These are phyloP conservation scores for Aureobasidium sp. DNA, from an alignment of 2,329 filamentous ascomycete species.

Conservation along the genomic window DNA sequence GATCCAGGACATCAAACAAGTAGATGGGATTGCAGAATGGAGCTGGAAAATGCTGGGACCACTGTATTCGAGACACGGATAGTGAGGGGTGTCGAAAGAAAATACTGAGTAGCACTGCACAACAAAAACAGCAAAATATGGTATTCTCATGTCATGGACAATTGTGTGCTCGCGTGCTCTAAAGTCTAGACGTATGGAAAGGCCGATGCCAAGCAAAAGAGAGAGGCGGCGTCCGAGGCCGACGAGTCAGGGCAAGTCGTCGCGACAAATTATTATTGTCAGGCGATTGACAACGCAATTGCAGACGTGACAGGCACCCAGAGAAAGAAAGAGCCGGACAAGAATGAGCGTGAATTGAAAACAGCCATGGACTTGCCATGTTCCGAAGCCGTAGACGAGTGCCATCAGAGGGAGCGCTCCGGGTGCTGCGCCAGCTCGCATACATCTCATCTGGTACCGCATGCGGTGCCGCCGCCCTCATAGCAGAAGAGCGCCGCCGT, in stretches of 20 bases:
- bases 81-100: neutral
- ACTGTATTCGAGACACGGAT: constrained; percentile 26
- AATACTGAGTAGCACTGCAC: neutral
- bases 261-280: neutral
- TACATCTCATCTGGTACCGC: constrained; percentile 32
- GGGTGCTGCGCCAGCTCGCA: constrained; percentile 29
- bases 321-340: neutral
- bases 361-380: constrained; percentile 19
- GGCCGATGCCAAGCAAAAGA: neutral
- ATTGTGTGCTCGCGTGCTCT: neutral
- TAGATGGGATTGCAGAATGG: constrained; percentile 49
- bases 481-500: constrained; percentile 28
- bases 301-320: neutral
- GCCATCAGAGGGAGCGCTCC: constrained; percentile 27
- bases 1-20: constrained; percentile 48
- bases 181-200: neutral
- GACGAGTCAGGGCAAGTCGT: neutral
- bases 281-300: neutral
- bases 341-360: neutral
- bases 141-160: neutral
- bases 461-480: constrained; percentile 25
- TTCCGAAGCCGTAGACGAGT: constrained; percentile 23
- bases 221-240: neutral
- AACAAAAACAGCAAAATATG: neutral
- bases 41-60: constrained; percentile 45